Conservation (phyloP, 495 filamentous ascomycete genomes). For the Lentithecium fluviatile region DNA sequence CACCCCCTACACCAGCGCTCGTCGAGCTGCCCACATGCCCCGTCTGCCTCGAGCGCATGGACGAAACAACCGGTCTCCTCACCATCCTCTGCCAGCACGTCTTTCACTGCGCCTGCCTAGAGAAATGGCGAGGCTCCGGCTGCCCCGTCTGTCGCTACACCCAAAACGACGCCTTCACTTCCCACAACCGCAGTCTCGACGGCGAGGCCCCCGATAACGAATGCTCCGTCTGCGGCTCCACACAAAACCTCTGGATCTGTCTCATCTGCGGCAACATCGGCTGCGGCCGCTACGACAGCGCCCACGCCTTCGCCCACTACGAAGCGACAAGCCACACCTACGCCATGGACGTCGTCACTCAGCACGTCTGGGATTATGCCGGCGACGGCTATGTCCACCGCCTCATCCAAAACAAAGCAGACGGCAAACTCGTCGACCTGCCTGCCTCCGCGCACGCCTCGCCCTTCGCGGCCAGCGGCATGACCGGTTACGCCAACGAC, state of each 20-base stretch:
- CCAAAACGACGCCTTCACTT: constrained; percentile 44
- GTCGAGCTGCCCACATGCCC: constrained; percentile 94
- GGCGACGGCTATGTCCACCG: constrained; percentile 94
- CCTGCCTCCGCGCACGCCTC: constrained; percentile 47
- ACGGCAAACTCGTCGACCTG: constrained; percentile 86
- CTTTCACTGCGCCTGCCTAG: constrained; percentile 94
- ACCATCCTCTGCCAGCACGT: constrained; percentile 98
- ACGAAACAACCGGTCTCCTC: constrained; percentile 89
- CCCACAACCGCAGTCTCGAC: constrained; percentile 26
- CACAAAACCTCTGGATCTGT: constrained; percentile 80
- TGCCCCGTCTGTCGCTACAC: constrained; percentile 96
- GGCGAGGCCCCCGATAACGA: constrained; percentile 48
- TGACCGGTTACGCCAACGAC: constrained; percentile 54
- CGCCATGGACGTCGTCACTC: constrained; percentile 85
- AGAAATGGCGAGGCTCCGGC: constrained; percentile 92
- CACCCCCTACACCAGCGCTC: constrained; percentile 85
- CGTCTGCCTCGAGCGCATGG: constrained; percentile 97
- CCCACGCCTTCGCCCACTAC: constrained; percentile 92
- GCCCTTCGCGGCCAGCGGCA: constrained; percentile 5
- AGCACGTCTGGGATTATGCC: constrained; percentile 97
- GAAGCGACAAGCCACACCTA: constrained; percentile 86
- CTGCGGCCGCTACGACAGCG: constrained; percentile 89
- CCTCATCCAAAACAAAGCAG: constrained; percentile 85
- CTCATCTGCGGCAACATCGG: constrained; percentile 92
- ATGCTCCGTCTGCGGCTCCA: constrained; percentile 73